Evolutionary conservation across 73 alveolate genomes (phyloP).

Genomic region (Paramecium bursaria): DNA sequence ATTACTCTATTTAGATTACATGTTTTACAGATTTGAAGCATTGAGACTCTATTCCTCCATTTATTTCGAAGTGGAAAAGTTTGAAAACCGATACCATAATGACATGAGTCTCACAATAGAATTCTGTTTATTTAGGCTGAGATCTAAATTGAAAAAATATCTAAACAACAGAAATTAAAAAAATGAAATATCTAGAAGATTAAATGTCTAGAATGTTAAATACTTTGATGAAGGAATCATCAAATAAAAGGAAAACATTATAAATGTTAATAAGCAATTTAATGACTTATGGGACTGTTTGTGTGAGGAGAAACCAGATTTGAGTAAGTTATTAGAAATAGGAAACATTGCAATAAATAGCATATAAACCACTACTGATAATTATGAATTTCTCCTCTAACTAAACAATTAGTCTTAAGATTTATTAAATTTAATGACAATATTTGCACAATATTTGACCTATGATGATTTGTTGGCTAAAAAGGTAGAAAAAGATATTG

Average conservation of each 20-base stretch:
- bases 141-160: slow-evolving; percentile 32
- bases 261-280: slow-evolving; percentile 32
- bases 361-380: slow-evolving; percentile 37
- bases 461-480: slow-evolving; percentile 61
- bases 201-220: slow-evolving; percentile 55
- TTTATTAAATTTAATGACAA: slow-evolving; percentile 55
- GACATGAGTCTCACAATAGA: slow-evolving; percentile 53
- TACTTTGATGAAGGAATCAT: slow-evolving; percentile 62
- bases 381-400: slow-evolving; percentile 36
- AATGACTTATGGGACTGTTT: slow-evolving; percentile 57
- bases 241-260: slow-evolving; percentile 27
- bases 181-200: slow-evolving; percentile 47
- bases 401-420: slow-evolving; percentile 55
- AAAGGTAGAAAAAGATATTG: slow-evolving; percentile 58
- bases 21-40: slow-evolving; percentile 66
- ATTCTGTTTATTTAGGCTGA: slow-evolving; percentile 60
- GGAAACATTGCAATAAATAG: slow-evolving; percentile 37
- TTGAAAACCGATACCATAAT: slow-evolving; percentile 61
- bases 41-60: slow-evolving; percentile 61
- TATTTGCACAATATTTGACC: slow-evolving; percentile 49
- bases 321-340: slow-evolving; percentile 52
- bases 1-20: slow-evolving; percentile 51
- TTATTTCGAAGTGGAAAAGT: slow-evolving; percentile 14
- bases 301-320: slow-evolving; percentile 60
- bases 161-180: slow-evolving; percentile 46